Evolutionary conservation across 2,329 filamentous ascomycete species (phyloP), one percentile per base, ranked within the genome.

Genomic region (Phoma sp.): DNA sequence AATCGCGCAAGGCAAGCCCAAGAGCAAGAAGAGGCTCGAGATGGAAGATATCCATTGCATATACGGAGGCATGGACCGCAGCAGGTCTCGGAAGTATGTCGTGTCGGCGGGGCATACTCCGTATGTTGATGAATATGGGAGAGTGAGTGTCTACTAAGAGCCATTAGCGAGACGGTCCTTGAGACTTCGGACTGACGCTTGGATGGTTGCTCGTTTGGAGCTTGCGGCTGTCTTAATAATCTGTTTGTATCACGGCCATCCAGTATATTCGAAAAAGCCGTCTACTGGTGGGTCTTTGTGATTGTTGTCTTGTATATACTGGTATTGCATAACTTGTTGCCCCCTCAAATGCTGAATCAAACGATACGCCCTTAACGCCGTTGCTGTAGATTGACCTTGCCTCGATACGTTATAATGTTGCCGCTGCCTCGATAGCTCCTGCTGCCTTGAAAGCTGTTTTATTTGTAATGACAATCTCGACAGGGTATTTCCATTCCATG

Each of bases 401-500:
- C 22, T 39, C 29, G 43, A 15, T 17, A 25, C 37, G 6, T 55
- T 66, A 78, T 60, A 79, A 57, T 29, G 75, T 67, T 27, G 80
- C 79, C 22, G 80, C 80, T 15, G 80, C 80, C 62, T 81, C 77
- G 37, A 81, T 65, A 10, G 74, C 75, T 32, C 80, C 80, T 12
- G 76, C 76, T 27, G 69, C 76, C 60, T 79, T 81, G 75, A 82
- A 82, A 2, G 72, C 58, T 35, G 64, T 69, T 6, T 77, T 75
- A 60, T 71, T 81, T n/a, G 80, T 78, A 22, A 82, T 71, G 43
- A 78, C 76, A 38, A 96, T 82, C 58, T 96, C 89, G 51, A 96
- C 88, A 8, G 87, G 87, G 73, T 96, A 95, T 75, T 90, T 88
- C 93, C 92, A 98, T 74, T 92, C 86, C 93, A 97, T 97, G 73